Evolutionary conservation across 495 filamentous ascomycete species (phyloP).

Genomic region (Lineolata rhizophorae): DNA sequence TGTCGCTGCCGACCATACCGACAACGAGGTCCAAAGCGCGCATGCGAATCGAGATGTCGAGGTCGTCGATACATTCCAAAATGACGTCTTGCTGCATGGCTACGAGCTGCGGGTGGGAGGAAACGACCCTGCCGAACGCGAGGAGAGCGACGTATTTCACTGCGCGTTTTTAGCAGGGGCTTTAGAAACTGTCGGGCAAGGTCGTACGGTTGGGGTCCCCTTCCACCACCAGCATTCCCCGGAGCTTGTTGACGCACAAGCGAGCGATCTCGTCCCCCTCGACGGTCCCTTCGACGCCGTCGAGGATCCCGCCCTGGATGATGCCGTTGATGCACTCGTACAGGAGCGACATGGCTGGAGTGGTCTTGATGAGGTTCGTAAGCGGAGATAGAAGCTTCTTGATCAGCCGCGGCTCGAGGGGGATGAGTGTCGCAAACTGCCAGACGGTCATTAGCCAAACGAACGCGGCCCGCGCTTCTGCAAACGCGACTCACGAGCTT

Average conservation of each 20-base stretch:
- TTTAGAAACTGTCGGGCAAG: neutral
- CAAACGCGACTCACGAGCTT: conserved; percentile 82
- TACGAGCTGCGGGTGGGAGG: conserved; percentile 68
- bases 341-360: conserved; percentile 83
- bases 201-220: conserved; percentile 74
- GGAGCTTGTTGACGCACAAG: conserved; percentile 76
- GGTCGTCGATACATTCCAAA: conserved; percentile 81
- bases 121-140: conserved; percentile 85
- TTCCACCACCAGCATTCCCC: conserved; percentile 82
- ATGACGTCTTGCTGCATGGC: conserved; percentile 87
- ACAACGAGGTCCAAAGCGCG: conserved; percentile 79
- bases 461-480: conserved; percentile 3
- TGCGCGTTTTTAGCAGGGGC: conserved; percentile 17
- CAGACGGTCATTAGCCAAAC: neutral
- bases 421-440: conserved; percentile 87
- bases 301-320: conserved; percentile 85
- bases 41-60: conserved; percentile 87
- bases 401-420: conserved; percentile 73
- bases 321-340: conserved; percentile 98
- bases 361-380: conserved; percentile 79
- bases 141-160: conserved; percentile 95
- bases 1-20: conserved; percentile 75
- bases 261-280: conserved; percentile 85
- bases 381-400: conserved; percentile 89
- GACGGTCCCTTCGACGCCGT: conserved; percentile 46